Conservation (phyloP, 805 yeast species). For the Candida saitoana region DNA sequence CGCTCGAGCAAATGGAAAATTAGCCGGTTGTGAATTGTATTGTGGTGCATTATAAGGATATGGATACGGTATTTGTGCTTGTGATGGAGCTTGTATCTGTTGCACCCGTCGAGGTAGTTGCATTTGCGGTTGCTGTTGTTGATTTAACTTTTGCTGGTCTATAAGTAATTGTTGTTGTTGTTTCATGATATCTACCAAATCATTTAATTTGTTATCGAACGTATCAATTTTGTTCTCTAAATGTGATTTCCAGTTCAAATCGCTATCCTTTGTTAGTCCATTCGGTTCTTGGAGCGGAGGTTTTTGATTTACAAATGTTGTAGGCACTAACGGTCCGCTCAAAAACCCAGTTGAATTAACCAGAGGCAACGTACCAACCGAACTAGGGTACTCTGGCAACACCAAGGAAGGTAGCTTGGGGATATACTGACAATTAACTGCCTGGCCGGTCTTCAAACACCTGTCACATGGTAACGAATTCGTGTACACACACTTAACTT, state of each 20-base stretch:
- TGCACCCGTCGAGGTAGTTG: constrained; percentile 7
- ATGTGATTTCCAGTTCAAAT: constrained; percentile 27
- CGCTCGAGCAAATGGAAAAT: not conserved
- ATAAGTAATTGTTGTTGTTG: constrained; percentile 27
- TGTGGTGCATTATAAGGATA: not conserved
- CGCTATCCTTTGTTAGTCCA: constrained; percentile 5
- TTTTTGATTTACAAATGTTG: no score
- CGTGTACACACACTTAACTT: constrained; percentile 56
- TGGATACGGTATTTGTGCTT: constrained; percentile 1
- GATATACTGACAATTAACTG: constrained; percentile 49
- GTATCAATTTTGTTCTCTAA: constrained; percentile 32
- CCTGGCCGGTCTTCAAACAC: constrained; percentile 48
- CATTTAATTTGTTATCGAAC: constrained; percentile 36
- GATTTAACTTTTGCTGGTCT: constrained; percentile 15
- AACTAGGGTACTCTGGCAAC: constrained; percentile 19
- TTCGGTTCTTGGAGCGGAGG: not conserved
- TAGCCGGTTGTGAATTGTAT: not conserved
- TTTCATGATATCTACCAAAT: constrained; percentile 32
- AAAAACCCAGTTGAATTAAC: not conserved
- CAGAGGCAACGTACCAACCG: not conserved
- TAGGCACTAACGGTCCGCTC: not conserved
- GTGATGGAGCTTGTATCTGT: constrained; percentile 6
- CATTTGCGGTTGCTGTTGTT: constrained; percentile 4
- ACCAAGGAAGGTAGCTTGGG: constrained; percentile 46
- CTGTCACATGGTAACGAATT: constrained; percentile 52